Conservation (phyloP, 345 rosid genomes). For the Diplotaxis tenuifolia region DNA sequence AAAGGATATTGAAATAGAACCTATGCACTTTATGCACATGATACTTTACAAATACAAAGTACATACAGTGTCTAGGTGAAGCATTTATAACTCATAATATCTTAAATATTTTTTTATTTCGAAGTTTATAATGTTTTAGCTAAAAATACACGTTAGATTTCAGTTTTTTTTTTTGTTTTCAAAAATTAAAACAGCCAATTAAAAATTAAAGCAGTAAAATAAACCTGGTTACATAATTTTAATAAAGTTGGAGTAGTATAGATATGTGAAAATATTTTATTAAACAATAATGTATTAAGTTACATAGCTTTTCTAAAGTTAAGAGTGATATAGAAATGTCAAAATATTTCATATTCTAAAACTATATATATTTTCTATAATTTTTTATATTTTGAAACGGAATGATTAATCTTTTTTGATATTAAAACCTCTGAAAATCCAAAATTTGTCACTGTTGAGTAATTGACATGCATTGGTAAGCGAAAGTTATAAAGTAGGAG, state of each 20-base stretch:
- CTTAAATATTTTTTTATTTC: not conserved
- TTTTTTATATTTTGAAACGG: not conserved
- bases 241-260: too few relatives aligned
- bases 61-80: slow-evolving; percentile 6
- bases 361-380: not conserved
- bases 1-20: not conserved
- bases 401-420: not conserved
- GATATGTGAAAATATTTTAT: too few relatives aligned
- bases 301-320: not conserved
- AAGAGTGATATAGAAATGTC: not conserved
- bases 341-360: not conserved
- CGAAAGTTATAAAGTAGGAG: slow-evolving; percentile 31
- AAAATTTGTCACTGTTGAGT: slow-evolving; percentile 28
- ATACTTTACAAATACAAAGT: not conserved
- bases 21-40: not conserved
- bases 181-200: too few relatives aligned
- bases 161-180: too few relatives aligned
- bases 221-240: too few relatives aligned
- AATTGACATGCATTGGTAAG: slow-evolving; percentile 44
- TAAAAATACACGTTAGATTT: not conserved
- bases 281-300: too few relatives aligned
- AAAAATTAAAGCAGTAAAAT: too few relatives aligned
- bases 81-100: slow-evolving; percentile 2
- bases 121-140: not conserved
- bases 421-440: slow-evolving; percentile 16